Evolutionary conservation across 1,284 basidiomycete species (phyloP), one percentile per base, ranked within the genome.

Genomic region (Cutaneotrichosporon sp.): DNA sequence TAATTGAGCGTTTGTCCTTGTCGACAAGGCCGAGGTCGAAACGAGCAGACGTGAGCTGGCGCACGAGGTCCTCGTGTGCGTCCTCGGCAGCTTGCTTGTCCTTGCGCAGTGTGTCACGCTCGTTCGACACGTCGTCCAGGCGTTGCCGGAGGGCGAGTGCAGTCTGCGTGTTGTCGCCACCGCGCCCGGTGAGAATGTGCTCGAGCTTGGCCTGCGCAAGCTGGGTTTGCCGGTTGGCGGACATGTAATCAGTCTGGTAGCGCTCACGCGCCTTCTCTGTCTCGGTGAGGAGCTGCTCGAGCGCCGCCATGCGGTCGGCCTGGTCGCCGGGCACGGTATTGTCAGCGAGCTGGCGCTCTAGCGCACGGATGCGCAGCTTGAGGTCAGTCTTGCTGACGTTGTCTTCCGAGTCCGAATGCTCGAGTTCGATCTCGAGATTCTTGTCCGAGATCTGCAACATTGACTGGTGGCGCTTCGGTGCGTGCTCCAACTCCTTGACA

Each of bases 201-300:
- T 98, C 93, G 67, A 97, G 81, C 73, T 92, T 86, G 57, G 88
- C 87, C 75, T 91, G 88, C 32, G 96, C 78, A 4, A 91, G 84
- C 30, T 97, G 84, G 76, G 89, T 90, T 79, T 91, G 89, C 31
- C 91, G 84, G 77, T 95, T 92, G 31, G 90, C 89, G 4, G 87
- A 84, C 11, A 97, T 83, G 76, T 95, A 97, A 76, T 97, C 94
- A 14, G 84, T 82, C 80, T 97, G 93, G 73, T 97, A 97, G 32
- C 91, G 84, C 42, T 87, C 84, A 81, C 96, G 95, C 87, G 92
- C 90, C 68, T 90, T 84, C 69, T 90, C 92, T 40, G 93, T 89
- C 72, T 97, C 95, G 59, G 93, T 91, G 58, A 98, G 83, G 64
- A 97, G 81, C 70, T 92, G 94, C 81, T 97, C 92, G 46, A 97